phyloP scores from a whole-genome alignment of 495 filamentous ascomycete species.

The Penicillium dipodomyicola region DNA sequence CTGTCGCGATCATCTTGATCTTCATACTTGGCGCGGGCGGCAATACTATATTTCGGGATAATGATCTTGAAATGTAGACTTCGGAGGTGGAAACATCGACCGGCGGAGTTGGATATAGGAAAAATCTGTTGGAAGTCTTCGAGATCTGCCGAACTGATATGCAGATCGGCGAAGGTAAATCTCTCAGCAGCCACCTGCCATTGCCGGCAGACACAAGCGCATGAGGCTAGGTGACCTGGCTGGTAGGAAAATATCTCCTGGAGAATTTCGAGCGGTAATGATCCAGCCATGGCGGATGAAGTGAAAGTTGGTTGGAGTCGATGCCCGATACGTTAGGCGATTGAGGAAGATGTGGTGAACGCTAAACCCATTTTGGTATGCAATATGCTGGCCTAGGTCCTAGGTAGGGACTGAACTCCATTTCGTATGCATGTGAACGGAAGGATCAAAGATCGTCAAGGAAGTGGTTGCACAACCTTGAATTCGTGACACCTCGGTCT shows the following conservation, averaged over 20 bases:
- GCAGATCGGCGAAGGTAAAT: background rate
- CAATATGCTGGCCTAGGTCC: conserved; percentile 15
- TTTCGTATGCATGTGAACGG: conserved; percentile 11
- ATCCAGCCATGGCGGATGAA: background rate
- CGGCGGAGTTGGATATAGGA: background rate
- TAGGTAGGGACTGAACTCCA: background rate
- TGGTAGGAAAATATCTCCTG: background rate
- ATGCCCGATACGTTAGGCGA: background rate
- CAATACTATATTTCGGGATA: background rate
- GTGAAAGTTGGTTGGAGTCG: background rate
- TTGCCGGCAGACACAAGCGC: background rate
- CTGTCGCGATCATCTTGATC: background rate
- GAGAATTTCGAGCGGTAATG: background rate
- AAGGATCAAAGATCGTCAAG: background rate
- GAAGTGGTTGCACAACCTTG: background rate
- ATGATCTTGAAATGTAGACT: background rate
- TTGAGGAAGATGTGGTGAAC: too few species aligned
- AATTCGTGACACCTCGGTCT: conserved; percentile 4
- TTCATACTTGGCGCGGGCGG: background rate
- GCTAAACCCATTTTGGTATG: conserved; percentile 24
- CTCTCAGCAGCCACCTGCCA: conserved; percentile 2
- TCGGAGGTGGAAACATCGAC: background rate
- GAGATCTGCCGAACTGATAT: background rate
- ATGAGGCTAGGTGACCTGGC: background rate
- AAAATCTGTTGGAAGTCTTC: background rate